These are phyloP conservation scores for Priceomyces haplophilus DNA, from an alignment of 805 yeast species.

Conservation along the genomic window DNA sequence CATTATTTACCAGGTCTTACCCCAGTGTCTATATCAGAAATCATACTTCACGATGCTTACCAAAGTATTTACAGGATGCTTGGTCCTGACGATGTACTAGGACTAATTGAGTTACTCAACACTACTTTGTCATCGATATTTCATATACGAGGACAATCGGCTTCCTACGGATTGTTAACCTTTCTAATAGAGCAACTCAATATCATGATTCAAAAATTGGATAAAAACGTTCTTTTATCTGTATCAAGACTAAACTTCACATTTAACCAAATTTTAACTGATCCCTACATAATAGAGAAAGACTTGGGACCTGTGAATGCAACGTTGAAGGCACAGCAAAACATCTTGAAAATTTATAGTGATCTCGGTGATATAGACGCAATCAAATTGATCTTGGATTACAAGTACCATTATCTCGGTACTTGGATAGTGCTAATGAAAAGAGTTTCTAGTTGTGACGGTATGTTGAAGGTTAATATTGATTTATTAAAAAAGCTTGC, in stretches of 20 bases:
- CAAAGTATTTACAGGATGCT: conserved; percentile 14
- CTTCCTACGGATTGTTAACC: conserved; percentile 10
- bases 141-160: conserved; percentile 15
- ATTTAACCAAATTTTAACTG: conserved; percentile 29
- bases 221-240: conserved; percentile 19
- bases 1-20: conserved; percentile 29
- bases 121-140: conserved; percentile 23
- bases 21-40: conserved; percentile 17
- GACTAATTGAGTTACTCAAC: conserved; percentile 23
- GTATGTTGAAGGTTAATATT: not conserved
- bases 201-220: conserved; percentile 10
- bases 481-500: conserved; percentile 1
- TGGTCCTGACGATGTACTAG: conserved; percentile 5
- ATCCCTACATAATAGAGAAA: conserved; percentile 26
- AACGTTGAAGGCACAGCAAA: conserved; percentile 23
- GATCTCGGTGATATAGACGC: conserved; percentile 16
- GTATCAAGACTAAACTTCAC: conserved; percentile 26
- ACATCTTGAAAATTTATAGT: conserved; percentile 14
- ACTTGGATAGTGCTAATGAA: conserved; percentile 29
- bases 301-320: conserved; percentile 12
- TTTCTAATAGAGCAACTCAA: conserved; percentile 18
- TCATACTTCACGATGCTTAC: conserved; percentile 22
- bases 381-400: conserved; percentile 17
- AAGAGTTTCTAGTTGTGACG: conserved; percentile 5
- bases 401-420: conserved; percentile 34